These are phyloP conservation scores for Aspergillus niger DNA, from an alignment of 2,329 filamentous ascomycete species.

Conservation along the genomic window DNA sequence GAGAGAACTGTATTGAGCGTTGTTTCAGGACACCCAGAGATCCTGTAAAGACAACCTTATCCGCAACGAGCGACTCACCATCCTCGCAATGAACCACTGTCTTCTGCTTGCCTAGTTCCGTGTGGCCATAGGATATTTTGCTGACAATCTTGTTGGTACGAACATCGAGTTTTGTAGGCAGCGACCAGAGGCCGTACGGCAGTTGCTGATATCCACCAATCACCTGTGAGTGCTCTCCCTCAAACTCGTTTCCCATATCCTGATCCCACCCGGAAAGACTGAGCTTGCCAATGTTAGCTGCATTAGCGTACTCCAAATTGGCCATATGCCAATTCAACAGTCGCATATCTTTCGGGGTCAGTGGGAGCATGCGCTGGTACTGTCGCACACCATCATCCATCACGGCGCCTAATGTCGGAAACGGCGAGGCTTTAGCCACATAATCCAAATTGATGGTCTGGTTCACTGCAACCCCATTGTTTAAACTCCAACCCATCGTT, in stretches of 20 bases:
- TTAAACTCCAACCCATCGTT: conserved; percentile 79
- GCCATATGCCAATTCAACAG: conserved; percentile 98
- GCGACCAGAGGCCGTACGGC: conserved; percentile 78
- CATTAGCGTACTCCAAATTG: conserved; percentile 97
- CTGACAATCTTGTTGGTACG: conserved; percentile 72
- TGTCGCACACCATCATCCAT: conserved; percentile 90
- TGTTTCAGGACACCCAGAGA: conserved; percentile 90
- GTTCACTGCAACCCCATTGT: conserved; percentile 62
- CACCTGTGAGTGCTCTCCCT: conserved; percentile 90
- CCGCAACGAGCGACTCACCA: conserved; percentile 76
- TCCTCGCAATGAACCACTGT: conserved; percentile 74
- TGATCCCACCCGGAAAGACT: conserved; percentile 95
- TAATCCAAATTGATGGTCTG: conserved; percentile 71
- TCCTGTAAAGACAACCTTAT: conserved; percentile 85
- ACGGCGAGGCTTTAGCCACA: conserved; percentile 60
- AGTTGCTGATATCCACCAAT: conserved; percentile 92
- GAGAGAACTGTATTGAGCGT: conserved; percentile 78
- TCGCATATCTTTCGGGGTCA: conserved; percentile 83
- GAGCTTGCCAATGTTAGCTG: conserved; percentile 79
- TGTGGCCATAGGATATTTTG: conserved; percentile 65
- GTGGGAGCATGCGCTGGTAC: conserved; percentile 78
- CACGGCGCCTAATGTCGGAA: conserved; percentile 82
- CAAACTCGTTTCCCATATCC: conserved; percentile 96
- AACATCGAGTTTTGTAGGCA: conserved; percentile 75
- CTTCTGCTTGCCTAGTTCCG: conserved; percentile 45